Base-by-base conservation (phyloP, 495 filamentous ascomycete species). In the Penicillium argentinense region DNA sequence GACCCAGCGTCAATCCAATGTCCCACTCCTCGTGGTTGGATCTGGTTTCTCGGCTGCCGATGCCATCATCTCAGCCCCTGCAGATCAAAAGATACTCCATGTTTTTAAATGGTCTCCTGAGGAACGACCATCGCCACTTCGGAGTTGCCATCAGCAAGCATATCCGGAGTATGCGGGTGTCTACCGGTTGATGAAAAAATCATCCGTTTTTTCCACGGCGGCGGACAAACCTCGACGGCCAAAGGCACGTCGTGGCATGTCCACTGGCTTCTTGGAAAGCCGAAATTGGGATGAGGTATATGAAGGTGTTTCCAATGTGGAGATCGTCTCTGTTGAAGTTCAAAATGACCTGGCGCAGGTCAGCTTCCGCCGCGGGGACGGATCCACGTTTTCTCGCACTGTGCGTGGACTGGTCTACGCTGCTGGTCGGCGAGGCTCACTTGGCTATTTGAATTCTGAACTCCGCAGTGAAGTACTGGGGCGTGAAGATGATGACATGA, bases 81-180 rank as follows among this genome's bases (percentile, higher is more conserved):
- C 64, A 0, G 47, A 65, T 11, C 76, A 78, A 34, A 77, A 76
- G 47, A 78, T 87, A 28, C 46, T 86, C 5, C 83, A 87, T 54
- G 53, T 83, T 19, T 87, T 78, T 58, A 81, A 77, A 56, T 87
- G 83, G 83, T 67, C 72, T 19, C 74, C 79, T 0, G 69, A 81
- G 13, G 59, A 72, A 5, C 71, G 75, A 19, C 80, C 81, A 0
- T 83, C 79, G 0, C 82, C 82, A 1, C 59, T 86, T 14, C 74
- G 76, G 6, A 74, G 74, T 17, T 87, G 83, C 33, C 83, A 87
- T 61, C 73, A 79, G 28, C 69, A 78, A 13, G 83, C 82, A 26
- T 87, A 87, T 53, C 83, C 83, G 0, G 83, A 86, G 44, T 85
- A 87, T 55, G 81, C 83, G 0, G 67, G 73, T 30, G 68, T 87